Evolutionary conservation across 2,329 filamentous ascomycete genomes (phyloP), one percentile per base, ranked within the genome.

Genomic region (Colletotrichum paranaense): DNA sequence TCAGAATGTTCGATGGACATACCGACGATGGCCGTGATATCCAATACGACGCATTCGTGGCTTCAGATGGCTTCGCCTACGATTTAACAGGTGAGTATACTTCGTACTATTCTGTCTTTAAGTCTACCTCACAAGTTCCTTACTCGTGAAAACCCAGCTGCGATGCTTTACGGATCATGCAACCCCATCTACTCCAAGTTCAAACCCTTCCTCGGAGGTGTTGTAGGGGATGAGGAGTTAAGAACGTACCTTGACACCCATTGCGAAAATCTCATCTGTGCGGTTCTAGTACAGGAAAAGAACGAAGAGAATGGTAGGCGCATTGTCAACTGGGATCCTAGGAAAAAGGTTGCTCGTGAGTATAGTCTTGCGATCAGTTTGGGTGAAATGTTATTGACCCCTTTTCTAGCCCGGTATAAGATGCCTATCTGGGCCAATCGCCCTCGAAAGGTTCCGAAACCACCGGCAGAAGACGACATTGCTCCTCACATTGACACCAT

Each of bases 31-130:
- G 9, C 4, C n/a, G 28, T 3, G 32, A 46, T n/a, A 35, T 65
- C 14, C 62, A 42, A 9, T 24, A 68, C 1, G 73, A 49, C 32
- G 62, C 59, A 3, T 75, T 62, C 14, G 62, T 75, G 12, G 70
- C 67, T 3, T 57, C 68, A 2, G 52, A 67, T 4, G 65, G 12
- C 5, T 12, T 66, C 57, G 67, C 76, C 8, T 76, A 76, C 55
- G 65, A 76, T 52, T 35, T 75, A 4, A 76, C 74, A 4, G 67
- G 75, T 76, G 52, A 49, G 75, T 53, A 8, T 6, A 19, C 2
- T 26, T 1, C 8, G 4, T 8, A 42, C 5, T 42, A 5, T 42
- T 3, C 6, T 42, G 5, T 38, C 4, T 38, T 1, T 3, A 42
- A 16, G 2, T 42, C 12, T 16, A 16, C 14, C 14, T 16, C 38